Evolutionary conservation across 352 stramenopile species (phyloP), one percentile per base, ranked within the genome.

Genomic region (Globisporangium rhizosaccharum): DNA sequence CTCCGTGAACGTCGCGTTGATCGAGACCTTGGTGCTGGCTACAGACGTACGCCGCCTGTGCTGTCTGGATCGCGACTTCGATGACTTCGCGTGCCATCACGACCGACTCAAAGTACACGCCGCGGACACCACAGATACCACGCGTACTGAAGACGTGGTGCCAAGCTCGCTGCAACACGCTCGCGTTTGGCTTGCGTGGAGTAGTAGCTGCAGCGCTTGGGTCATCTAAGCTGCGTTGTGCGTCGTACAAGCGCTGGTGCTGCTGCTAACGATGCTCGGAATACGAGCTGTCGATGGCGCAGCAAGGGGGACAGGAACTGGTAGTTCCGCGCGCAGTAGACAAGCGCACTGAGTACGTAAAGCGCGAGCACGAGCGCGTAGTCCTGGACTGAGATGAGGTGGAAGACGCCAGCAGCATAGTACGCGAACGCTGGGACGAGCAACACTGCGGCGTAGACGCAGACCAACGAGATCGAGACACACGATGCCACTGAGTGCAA

Each of bases 71-170:
- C 48, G 51, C 37, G 53, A 68, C 59, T 33, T 72, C 61, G 9
- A 66, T 7, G 3, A 66, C 15, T 33, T 72, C 65, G 9, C 61
- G 61, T 30, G 36, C 11, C 45, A 71, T 52, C 33, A 68, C 51
- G 15, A 68, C 51, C 4, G 56, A 4, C n/a, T 71, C 65, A 52
- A 71, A 71, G 56, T 60, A 65, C 33, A 28, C 53, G 7, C 65
- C 61, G 2, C 57, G 51, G 23, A 71, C 61, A 9, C 47, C 50
- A 17, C 47, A 55, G 15, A 57, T 4, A 2, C 52, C 52, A 15
- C 18, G 18, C 1, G 51, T 39, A 15, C 39, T 46, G 11, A 33
- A 26, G 0, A 57, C 2, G 30, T 44, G 9, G 36, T 57, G 11
- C 6, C 3, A 2, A 45, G 17, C 2, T 45, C n/a, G 28, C 1